Base-by-base conservation (phyloP, 2,329 filamentous ascomycete genomes). In the Ophiostoma sp. region DNA sequence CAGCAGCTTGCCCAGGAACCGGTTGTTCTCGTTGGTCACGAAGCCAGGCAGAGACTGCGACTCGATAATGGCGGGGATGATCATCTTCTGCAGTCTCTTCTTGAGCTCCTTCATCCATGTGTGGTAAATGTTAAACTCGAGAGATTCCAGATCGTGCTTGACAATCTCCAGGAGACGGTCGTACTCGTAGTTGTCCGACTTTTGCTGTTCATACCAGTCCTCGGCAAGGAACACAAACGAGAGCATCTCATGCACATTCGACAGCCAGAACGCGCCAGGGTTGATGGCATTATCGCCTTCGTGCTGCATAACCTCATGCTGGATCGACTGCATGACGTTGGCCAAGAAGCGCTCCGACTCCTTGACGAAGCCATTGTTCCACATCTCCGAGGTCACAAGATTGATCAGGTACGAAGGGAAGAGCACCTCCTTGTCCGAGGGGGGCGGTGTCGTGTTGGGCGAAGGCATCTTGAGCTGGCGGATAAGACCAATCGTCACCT, bases 41-140 rank as follows among this genome's bases (percentile, higher is more conserved):
- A 99, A 99, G 75, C 95, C 95, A 68, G 95, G 95, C 73, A 99
- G 88, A 33, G 95, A 98, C 80, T 99, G 95, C 67, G 94, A 98
- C 80, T 99, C 95, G 77, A 99, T 99, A 79, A 99, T 99, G 70
- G 95, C 95, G 1, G 95, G 95, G 69, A 99, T 96, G 77, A 99
- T 96, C 95, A 99, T 99, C 87, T 98, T 98, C 77, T 96, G 93
- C 73, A 99, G 86, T 83, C 96, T 97, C 88, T 97, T 97, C 87
- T 99, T 99, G 77, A 99, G 83, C 71, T 97, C 92, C 85, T 99
- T 99, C 95, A 99, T 99, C 95, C 95, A 99, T 35, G 95, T 99
- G 82, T 99, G 95, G 81, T 99, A 99, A 76, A 99, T 99, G 84
- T 99, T 99, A 85, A 99, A 99, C 82, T 99, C 95, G 73, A 99